Base-by-base conservation (phyloP, 768 basidiomycete species). In the Termitomyces sp. region DNA sequence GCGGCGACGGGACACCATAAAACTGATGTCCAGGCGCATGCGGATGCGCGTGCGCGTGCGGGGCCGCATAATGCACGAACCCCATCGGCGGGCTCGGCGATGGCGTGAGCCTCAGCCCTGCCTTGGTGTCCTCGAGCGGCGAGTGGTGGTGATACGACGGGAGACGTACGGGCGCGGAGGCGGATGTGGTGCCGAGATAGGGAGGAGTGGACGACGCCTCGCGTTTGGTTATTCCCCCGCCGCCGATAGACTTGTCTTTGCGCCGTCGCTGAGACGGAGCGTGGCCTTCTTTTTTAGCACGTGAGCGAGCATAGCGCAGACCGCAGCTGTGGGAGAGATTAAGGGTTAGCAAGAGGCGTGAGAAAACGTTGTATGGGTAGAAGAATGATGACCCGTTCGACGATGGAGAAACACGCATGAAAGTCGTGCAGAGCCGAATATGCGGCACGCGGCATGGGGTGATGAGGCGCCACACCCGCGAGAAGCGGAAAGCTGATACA, bases 281-380 rank as follows among this genome's bases (percentile, higher is more conserved):
- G 61, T 80, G 76, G 17, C 86, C 92, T 71, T 89, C 90, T 67
- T 90, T 90, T 74, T 94, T 94, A 55, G 92, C 92, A 64, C 88
- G 82, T 51, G 89, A 89, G 54, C 91, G 86, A 58, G 92, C 90
- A 69, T 84, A 93, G 45, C 91, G 84, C 58, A 94, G 77, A 22
- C 91, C 91, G 67, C 91, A 93, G 43, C 89, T 91, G 59, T 26
- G 41, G 17, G 24, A 6, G 42, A 10, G 21, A 15, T 44, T 15
- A 26, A n/a, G 8, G 17, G 11, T 28, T 28, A 28, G 28, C 28
- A 28, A 28, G 24, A 45, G 43, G 46, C 3, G 19, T 28, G 40
- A 9, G 21, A 30, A 28, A 7, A 9, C 4, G 17, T 28, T 14
- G 28, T 32, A 10, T 32, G 30, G 30, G 30, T 32, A 32, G 30